Evolutionary conservation across 1,284 basidiomycete species (phyloP), one percentile per base, ranked within the genome.

Genomic region (Moesziomyces globuligerus): DNA sequence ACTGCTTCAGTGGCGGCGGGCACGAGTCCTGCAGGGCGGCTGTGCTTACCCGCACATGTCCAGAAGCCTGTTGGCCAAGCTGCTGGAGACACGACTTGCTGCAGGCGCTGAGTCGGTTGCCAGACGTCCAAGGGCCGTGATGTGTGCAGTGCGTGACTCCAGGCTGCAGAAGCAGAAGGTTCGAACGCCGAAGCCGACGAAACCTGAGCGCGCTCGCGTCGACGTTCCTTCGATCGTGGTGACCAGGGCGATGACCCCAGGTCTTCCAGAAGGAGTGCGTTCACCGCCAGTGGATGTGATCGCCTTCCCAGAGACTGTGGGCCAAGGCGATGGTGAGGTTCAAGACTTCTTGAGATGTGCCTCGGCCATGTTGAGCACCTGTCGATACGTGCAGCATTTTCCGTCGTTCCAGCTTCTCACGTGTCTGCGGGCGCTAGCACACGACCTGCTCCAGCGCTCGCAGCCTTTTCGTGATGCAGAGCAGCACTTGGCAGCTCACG

Each of bases 21-120:
- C 9, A 2, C 17, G 20, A 28, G 37, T 44, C 40, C 37, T 40
- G 44, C 36, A 37, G 6, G 26, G 23, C 3, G 40, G 5, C 29
- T 18, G 36, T 44, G 41, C 41, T 18, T 20, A 24, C n/a, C 15
- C 21, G 18, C 18, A 36, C 37, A 20, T 26, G n/a, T 37, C 34
- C 29, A 45, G 38, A 26, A 6, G 29, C 26, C 34, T 53, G 20
- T 46, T 46, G 13, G 36, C 24, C 26, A 53, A 32, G 43, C 11
- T 46, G 10, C 37, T 50, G 18, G 40, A 50, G 32, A 17, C 24
- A 21, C 32, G 20, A 15, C 39, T 34, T 13, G 5, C 15, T 17
- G 3, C 32, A 4, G 32, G 6, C 15, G 15, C 15, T 17, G 15
- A 34, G 17, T 17, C 15, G 5, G 32, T 17, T 34, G 13, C 2